Conservation (phyloP, 495 filamentous ascomycete species). For the Penicillium daleae region DNA sequence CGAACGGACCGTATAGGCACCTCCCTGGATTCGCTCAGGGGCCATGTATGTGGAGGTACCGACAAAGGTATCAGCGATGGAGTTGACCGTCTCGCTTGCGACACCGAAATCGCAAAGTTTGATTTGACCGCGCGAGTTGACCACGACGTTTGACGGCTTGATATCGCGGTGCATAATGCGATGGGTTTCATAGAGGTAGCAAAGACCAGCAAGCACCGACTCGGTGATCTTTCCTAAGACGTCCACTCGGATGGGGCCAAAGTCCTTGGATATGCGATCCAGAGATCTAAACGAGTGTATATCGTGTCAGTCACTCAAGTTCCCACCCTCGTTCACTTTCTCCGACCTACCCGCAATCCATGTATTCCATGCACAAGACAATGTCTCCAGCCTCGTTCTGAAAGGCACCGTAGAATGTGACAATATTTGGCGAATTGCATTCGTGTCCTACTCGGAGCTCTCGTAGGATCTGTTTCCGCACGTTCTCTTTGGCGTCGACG, state of each 20-base stretch:
- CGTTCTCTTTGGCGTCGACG: slow-evolving; percentile 94
- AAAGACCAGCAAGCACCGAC: slow-evolving; percentile 90
- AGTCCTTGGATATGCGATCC: slow-evolving; percentile 89
- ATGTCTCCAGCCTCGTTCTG: slow-evolving; percentile 95
- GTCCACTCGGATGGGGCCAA: slow-evolving; percentile 95
- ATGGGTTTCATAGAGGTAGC: slow-evolving; percentile 91
- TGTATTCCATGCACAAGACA: slow-evolving; percentile 99
- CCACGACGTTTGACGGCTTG: slow-evolving; percentile 95
- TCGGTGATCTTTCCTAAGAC: slow-evolving; percentile 99
- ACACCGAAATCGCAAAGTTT: slow-evolving; percentile 99
- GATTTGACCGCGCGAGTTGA: slow-evolving; percentile 92
- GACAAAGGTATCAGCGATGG: slow-evolving; percentile 96
- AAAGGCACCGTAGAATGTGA: slow-evolving; percentile 96
- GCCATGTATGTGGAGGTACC: slow-evolving; percentile 99
- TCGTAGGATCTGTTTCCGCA: slow-evolving; percentile 92
- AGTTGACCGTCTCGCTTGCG: slow-evolving; percentile 93
- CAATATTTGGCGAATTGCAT: slow-evolving; percentile 94
- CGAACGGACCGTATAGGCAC: slow-evolving; percentile 95
- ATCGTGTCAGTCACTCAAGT: slow-evolving; percentile 18
- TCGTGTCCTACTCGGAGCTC: slow-evolving; percentile 98
- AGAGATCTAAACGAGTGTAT: slow-evolving; percentile 66
- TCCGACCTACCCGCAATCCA: slow-evolving; percentile 89
- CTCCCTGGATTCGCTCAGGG: slow-evolving; percentile 93
- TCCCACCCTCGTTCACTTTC: slow-evolving; percentile 1
- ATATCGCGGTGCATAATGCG: slow-evolving; percentile 99